A percentile compares a stretch with the other conserved stretches of the same genome.
These are phyloP conservation scores for Irpex sp. DNA, from an alignment of 1,284 basidiomycete species.

Conservation along the genomic window DNA sequence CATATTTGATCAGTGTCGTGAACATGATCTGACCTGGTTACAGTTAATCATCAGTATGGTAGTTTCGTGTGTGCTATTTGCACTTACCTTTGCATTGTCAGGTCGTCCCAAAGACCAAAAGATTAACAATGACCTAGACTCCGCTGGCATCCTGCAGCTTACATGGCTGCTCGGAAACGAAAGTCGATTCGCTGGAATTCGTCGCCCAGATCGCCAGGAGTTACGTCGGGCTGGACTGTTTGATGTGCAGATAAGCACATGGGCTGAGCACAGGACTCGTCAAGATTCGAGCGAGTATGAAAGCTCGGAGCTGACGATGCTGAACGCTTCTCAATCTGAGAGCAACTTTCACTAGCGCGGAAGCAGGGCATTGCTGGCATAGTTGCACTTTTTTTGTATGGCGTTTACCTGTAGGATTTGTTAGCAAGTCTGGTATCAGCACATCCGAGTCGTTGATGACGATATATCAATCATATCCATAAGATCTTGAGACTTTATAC, in stretches of 20 bases:
- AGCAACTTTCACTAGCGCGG: no score
- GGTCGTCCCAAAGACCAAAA: not conserved
- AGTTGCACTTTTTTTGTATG: no score
- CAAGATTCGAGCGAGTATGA: no score
- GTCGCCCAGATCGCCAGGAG: not conserved
- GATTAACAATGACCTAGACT: not conserved
- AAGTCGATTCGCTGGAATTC: not conserved
- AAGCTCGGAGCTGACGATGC: no score
- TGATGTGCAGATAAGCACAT: not conserved
- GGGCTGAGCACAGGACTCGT: not conserved
- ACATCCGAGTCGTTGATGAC: no score
- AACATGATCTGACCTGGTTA: no score
- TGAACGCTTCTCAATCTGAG: no score
- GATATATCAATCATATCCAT: not conserved
- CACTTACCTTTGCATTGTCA: not conserved
- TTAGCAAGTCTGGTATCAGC: no score
- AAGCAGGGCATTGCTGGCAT: no score
- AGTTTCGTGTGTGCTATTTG: not conserved
- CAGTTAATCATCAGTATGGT: not conserved
- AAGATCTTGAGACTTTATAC: not conserved
- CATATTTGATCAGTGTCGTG: no score
- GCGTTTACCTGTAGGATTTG: no score
- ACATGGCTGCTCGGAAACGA: conserved; percentile 12
- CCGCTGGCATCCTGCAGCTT: conserved; percentile 5
- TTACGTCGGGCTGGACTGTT: not conserved